A percentile compares a stretch with the other conserved stretches of the same genome.
Evolutionary conservation across 768 basidiomycete genomes (phyloP).

Genomic region (Auriscalpium microsporum): DNA sequence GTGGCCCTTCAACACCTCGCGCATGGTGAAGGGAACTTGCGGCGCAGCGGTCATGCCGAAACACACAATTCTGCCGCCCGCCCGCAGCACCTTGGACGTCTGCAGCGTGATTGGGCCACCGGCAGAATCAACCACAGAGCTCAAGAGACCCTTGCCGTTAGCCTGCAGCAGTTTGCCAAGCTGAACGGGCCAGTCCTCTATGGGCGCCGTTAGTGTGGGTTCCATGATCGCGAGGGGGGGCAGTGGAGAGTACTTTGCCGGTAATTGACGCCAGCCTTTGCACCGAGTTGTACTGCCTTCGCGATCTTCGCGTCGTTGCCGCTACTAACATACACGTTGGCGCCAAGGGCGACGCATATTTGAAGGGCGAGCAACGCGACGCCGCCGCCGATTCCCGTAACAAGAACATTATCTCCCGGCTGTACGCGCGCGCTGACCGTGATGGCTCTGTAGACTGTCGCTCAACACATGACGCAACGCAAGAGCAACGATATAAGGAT

Average conservation of each 20-base stretch:
- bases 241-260: constrained; percentile 40
- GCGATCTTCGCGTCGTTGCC: constrained; percentile 60
- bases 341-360: constrained; percentile 64
- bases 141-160: constrained; percentile 19
- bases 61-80: constrained; percentile 28
- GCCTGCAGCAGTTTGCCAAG: constrained; percentile 26
- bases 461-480: background rate
- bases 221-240: background rate
- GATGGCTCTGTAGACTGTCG: constrained; percentile 38
- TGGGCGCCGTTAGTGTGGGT: background rate
- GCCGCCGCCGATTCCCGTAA: constrained; percentile 79
- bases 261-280: constrained; percentile 71
- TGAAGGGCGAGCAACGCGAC: constrained; percentile 75
- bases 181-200: constrained; percentile 28
- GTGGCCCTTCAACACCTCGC: constrained; percentile 66
- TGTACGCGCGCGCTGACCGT: constrained; percentile 57
- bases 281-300: constrained; percentile 59
- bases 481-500: constrained; percentile 6
- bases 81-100: constrained; percentile 27
- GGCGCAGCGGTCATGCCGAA: constrained; percentile 47
- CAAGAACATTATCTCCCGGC: constrained; percentile 62
- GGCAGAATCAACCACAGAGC: constrained; percentile 38
- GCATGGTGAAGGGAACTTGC: constrained; percentile 63
- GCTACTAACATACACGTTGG: constrained; percentile 78
- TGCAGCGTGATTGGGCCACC: constrained; percentile 34